These are phyloP conservation scores for Podaxis sp. DNA, from an alignment of 768 basidiomycete genomes.

Conservation along the genomic window DNA sequence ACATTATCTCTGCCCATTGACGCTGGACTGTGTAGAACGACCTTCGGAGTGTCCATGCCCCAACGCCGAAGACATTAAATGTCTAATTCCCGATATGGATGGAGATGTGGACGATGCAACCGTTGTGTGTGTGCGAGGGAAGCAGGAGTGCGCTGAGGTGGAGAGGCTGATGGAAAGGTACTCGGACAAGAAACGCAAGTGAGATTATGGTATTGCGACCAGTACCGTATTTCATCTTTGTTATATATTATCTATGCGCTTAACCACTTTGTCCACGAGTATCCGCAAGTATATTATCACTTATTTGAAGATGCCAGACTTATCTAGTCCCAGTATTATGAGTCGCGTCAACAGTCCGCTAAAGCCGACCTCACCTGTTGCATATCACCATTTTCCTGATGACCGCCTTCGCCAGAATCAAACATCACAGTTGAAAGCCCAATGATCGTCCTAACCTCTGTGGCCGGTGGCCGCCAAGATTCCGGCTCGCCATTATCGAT, in stretches of 20 bases:
- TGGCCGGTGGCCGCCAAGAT: not conserved
- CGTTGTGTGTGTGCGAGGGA: conserved; percentile 66
- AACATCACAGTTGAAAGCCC: not conserved
- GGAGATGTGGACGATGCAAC: conserved; percentile 48
- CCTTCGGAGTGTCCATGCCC: conserved; percentile 79
- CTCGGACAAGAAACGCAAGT: conserved; percentile 26
- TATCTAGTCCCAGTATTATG: not conserved
- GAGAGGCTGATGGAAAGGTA: conserved; percentile 46
- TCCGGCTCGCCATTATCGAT: not conserved
- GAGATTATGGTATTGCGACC: conserved; percentile 1
- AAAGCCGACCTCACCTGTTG: not conserved
- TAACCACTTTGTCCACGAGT: not conserved
- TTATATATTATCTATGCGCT: not conserved
- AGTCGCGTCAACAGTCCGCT: not conserved
- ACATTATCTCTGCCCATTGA: conserved; percentile 71
- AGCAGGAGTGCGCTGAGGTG: conserved; percentile 56
- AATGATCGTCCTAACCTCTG: not conserved
- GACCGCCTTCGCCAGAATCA: not conserved
- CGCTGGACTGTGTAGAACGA: conserved; percentile 60
- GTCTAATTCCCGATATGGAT: conserved; percentile 60
- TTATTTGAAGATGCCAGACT: not conserved
- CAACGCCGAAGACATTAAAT: conserved; percentile 70
- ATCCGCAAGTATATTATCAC: not conserved
- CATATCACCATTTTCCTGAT: not conserved
- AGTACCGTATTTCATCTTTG: not conserved